phyloP scores from a whole-genome alignment of 139 green algal genomes.

The Chlamydomonas eustigma region DNA sequence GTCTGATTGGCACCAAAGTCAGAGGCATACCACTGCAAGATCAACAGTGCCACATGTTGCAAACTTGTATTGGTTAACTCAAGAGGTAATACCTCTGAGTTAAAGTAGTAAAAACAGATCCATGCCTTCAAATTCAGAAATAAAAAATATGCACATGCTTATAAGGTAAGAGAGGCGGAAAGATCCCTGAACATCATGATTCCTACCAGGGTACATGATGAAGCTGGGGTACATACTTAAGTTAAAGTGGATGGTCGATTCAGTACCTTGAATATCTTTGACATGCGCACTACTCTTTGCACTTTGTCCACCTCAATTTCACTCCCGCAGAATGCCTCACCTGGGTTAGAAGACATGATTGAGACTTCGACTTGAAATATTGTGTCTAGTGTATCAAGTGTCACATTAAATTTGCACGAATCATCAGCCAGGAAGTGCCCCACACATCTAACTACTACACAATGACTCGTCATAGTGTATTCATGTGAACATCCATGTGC shows the following conservation, averaged over 20 bases:
- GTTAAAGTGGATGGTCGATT: not conserved
- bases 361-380: too few relatives aligned
- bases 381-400: too few relatives aligned
- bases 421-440: too few relatives aligned
- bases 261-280: conserved; percentile 82
- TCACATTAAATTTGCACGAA: too few relatives aligned
- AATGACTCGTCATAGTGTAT: too few relatives aligned
- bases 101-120: not conserved
- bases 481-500: not conserved
- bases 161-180: too few relatives aligned
- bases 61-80: too few relatives aligned
- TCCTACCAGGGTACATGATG: too few relatives aligned
- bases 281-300: conserved; percentile 50
- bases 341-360: too few relatives aligned
- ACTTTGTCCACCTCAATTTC: conserved; percentile 58
- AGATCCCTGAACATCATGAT: too few relatives aligned
- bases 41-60: too few relatives aligned
- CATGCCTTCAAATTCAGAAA: not conserved
- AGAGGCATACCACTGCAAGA: conserved; percentile 76
- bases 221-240: not conserved
- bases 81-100: not conserved
- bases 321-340: conserved; percentile 55
- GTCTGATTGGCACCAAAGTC: conserved; percentile 68
- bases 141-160: not conserved
- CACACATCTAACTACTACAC: too few relatives aligned